Evolutionary conservation across 305 asterid species (phyloP).

Genomic region (Rubia peregrina): DNA sequence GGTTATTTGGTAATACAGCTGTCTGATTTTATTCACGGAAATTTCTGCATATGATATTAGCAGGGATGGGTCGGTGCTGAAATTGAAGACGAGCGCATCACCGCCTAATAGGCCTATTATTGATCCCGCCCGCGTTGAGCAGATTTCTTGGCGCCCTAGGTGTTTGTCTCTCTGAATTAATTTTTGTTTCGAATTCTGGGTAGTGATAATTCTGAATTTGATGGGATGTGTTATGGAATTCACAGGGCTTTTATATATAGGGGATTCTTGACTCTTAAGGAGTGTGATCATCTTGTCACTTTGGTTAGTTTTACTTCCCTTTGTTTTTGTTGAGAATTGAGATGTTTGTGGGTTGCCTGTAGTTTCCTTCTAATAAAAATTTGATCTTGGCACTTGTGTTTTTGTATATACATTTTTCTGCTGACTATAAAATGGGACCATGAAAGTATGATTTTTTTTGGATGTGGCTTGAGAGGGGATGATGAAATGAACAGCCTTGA

Average conservation of each 20-base stretch:
- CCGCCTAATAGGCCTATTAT: slow-evolving; percentile 29
- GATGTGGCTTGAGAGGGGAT: background rate
- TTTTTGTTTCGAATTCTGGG: background rate
- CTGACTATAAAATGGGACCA: background rate
- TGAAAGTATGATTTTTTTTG: background rate
- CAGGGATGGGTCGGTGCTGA: slow-evolving; percentile 46
- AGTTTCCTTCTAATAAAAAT: background rate
- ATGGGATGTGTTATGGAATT: slow-evolving; percentile 5
- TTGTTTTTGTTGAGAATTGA: background rate
- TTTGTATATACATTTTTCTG: background rate
- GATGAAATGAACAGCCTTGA: background rate
- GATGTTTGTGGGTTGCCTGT: background rate
- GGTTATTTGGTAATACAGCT: slow-evolving; percentile 17
- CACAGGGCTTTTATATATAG: slow-evolving; percentile 66
- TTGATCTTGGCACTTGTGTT: background rate
- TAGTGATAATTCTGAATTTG: background rate
- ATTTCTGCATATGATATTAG: background rate
- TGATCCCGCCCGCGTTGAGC: slow-evolving; percentile 79
- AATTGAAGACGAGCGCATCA: slow-evolving; percentile 32
- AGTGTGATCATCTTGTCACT: slow-evolving; percentile 70
- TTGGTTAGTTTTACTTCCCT: slow-evolving; percentile 39
- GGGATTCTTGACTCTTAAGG: slow-evolving; percentile 59
- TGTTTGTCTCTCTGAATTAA: slow-evolving; percentile 10
- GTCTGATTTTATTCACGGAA: slow-evolving; percentile 17
- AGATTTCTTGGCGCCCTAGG: slow-evolving; percentile 87